Percentiles rank a stretch among this genome's conserved stretches.
Evolutionary conservation across 2,329 filamentous ascomycete genomes (phyloP).

Genomic region (Calonectria fujianensis): DNA sequence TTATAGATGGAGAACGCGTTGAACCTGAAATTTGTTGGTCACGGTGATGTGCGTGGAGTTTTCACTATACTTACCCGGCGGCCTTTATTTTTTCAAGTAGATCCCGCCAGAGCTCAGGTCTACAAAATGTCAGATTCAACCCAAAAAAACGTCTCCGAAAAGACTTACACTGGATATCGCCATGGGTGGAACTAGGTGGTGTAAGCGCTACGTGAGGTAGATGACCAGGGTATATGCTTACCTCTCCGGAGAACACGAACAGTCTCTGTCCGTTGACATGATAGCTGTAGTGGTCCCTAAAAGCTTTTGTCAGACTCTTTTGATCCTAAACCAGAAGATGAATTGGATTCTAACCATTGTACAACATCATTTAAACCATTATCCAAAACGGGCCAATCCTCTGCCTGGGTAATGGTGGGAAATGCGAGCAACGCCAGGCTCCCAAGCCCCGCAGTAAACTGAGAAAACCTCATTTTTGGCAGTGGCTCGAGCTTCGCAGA

Average conservation of each 20-base stretch:
- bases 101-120: slow-evolving; percentile 63
- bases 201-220: not conserved
- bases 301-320: not conserved
- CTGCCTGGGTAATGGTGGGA: slow-evolving; percentile 14
- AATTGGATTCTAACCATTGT: slow-evolving; percentile 53
- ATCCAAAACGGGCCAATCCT: slow-evolving; percentile 55
- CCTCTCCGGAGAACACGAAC: slow-evolving; percentile 66
- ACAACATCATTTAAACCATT: slow-evolving; percentile 59
- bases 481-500: not conserved
- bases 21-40: slow-evolving; percentile 56
- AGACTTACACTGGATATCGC: slow-evolving; percentile 63
- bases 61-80: slow-evolving; percentile 56
- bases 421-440: not conserved
- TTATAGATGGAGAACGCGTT: slow-evolving; percentile 66
- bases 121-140: not conserved
- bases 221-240: slow-evolving; percentile 36
- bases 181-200: slow-evolving; percentile 63
- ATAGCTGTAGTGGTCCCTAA: slow-evolving; percentile 65
- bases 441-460: not conserved
- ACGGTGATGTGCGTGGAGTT: not conserved
- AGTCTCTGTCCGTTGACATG: slow-evolving; percentile 63
- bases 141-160: not conserved
- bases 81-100: slow-evolving; percentile 65
- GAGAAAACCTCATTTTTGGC: not conserved
- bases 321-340: not conserved